These are phyloP conservation scores for Aurifilum marmelostoma DNA, from an alignment of 2,329 filamentous ascomycete genomes.

Conservation along the genomic window DNA sequence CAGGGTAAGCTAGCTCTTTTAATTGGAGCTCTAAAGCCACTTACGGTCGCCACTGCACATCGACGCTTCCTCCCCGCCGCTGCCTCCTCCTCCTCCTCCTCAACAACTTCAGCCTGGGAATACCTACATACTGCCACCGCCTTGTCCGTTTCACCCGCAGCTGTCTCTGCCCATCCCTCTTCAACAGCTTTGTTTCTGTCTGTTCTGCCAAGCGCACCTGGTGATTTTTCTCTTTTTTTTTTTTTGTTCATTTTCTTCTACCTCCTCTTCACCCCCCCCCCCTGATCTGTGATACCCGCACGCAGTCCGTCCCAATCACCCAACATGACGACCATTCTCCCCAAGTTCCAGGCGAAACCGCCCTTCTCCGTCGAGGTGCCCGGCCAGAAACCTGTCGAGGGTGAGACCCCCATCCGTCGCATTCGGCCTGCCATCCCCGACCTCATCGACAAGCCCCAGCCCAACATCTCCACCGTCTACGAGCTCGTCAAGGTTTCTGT, in stretches of 20 bases:
- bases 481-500: constrained; percentile 74
- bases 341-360: constrained; percentile 58
- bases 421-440: constrained; percentile 64
- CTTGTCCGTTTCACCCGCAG: not conserved
- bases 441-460: constrained; percentile 62
- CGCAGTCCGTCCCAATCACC: not conserved
- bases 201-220: not conserved
- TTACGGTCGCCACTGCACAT: not conserved
- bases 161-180: not conserved
- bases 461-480: constrained; percentile 72
- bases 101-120: not conserved
- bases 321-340: constrained; percentile 24
- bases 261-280: not conserved
- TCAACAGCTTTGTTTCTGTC: not conserved
- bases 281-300: constrained; percentile 20
- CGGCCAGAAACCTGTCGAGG: constrained; percentile 63
- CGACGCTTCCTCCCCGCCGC: too few relatives aligned
- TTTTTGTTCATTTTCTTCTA: not conserved
- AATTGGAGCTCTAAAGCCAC: constrained; percentile 4
- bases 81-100: not conserved
- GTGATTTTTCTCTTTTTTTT: too few relatives aligned
- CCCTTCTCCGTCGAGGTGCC: constrained; percentile 72
- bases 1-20: not conserved
- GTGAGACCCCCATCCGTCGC: constrained; percentile 76
- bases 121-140: not conserved